Evolutionary conservation across 225 moss, liverwort and hornwort genomes (phyloP).

Genomic region (Rhytidiadelphus loreus): DNA sequence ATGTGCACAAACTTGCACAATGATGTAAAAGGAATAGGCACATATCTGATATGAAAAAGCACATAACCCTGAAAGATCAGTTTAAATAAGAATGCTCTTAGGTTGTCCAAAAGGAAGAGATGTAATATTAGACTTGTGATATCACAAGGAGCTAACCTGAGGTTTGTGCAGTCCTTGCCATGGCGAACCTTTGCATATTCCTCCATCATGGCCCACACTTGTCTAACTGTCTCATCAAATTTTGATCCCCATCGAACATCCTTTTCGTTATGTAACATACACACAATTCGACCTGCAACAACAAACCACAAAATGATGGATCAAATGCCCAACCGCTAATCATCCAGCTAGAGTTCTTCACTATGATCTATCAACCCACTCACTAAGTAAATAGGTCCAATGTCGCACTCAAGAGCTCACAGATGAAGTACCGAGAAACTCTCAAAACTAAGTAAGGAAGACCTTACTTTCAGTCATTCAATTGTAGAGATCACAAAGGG

Average conservation of each 20-base stretch:
- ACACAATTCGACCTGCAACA: slow-evolving; percentile 22
- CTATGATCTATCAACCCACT: background rate
- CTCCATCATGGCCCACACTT: slow-evolving; percentile 40
- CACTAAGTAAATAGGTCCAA: background rate
- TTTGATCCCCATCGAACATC: slow-evolving; percentile 21
- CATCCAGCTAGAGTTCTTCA: background rate
- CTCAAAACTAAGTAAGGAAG: background rate
- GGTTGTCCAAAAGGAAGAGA: background rate
- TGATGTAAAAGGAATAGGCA: background rate
- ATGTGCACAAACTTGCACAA: background rate
- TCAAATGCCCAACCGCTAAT: background rate
- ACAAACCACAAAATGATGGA: background rate
- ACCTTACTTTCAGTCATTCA: background rate
- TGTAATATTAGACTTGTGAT: background rate
- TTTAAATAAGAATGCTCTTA: background rate
- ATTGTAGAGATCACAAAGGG: background rate
- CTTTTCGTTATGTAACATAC: slow-evolving; percentile 1
- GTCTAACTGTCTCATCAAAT: slow-evolving; percentile 32
- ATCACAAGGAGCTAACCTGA: slow-evolving; percentile 16
- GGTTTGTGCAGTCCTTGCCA: slow-evolving; percentile 37
- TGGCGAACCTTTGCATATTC: slow-evolving; percentile 17
- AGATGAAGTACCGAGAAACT: background rate
- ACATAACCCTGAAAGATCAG: background rate
- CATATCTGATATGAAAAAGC: background rate
- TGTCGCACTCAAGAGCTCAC: background rate